Percentiles rank a stretch among this genome's conserved stretches.
Evolutionary conservation across 169 alveolate genomes (phyloP).

Genomic region (Plasmodium gonderi): DNA sequence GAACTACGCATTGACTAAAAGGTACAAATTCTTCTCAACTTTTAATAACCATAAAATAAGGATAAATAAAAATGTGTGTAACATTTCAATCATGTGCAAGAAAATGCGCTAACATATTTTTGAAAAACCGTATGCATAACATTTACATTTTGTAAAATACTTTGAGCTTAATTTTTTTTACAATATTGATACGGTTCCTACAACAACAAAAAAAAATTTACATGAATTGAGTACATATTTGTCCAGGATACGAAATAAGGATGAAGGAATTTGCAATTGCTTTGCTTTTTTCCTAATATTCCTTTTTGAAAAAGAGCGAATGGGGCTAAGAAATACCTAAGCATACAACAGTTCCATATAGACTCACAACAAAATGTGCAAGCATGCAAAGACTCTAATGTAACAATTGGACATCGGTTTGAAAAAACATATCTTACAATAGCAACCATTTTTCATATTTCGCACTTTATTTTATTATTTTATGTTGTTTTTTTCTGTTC

Average conservation of each 20-base stretch:
- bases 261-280: background rate
- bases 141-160: background rate
- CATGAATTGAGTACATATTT: background rate
- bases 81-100: background rate
- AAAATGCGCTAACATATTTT: background rate
- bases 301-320: background rate
- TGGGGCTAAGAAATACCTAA: background rate
- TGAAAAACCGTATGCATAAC: background rate
- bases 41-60: background rate
- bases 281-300: background rate
- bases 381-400: background rate
- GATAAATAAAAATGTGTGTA: background rate
- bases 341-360: background rate
- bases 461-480: background rate
- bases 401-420: background rate
- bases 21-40: background rate
- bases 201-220: background rate
- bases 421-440: background rate
- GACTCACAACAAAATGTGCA: background rate
- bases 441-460: background rate
- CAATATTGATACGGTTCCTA: background rate
- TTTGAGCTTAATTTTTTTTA: background rate
- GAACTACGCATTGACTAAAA: background rate
- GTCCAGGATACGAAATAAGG: background rate
- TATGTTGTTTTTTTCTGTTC: background rate